Base-by-base conservation (phyloP, 2,329 filamentous ascomycete species). In the Stagonosporopsis cucurbitacearum region DNA sequence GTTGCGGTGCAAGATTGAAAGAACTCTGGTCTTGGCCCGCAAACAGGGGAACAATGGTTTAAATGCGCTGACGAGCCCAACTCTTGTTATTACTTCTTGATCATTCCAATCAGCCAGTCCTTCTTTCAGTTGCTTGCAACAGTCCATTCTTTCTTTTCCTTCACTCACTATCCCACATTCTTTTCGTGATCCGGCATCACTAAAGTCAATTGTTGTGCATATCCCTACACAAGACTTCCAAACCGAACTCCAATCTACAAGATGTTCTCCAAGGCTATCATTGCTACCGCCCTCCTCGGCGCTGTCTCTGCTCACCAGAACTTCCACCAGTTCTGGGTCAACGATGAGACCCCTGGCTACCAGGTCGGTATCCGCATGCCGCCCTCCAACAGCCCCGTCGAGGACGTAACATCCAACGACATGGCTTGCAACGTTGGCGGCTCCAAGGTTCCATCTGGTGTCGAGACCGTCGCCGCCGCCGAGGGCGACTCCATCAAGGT, bases 361-460 rank as follows among this genome's bases (percentile, higher is more conserved):
- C 66, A 75, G 44, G 58, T 66, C 54, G 72, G 71, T 41, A 68
- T 76, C 47, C 65, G 73, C 35, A 73, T 72, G 69, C 72, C 72
- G 19, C 63, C 70, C 8, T 64, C 56, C 48, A 72, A 73, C 66
- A 70, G 63, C 57, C 71, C 72, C 30, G 68, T 75, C 32, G 63
- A 53, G 13, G 72, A 75, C 30, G 58, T 74, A 15, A 73, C 63
- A 5, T 67, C 63, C 49, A 50, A 66, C 30, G 68, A 72, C 53
- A 73, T 75, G 15, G 67, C 67, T 23, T 75, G 73, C 69, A 74
- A 73, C 50, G 70, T 72, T 39, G 60, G 46, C n/a, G 66, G 66
- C 50, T 56, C 56, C 46, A 70, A 55, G 35, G 71, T 73, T 4
- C 70, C 65, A 2, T 68, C 65, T 6, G 60, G 60, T 25, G 71